Evolutionary conservation across 345 rosid genomes (phyloP).

Genomic region (Dipteronia dyeriana): DNA sequence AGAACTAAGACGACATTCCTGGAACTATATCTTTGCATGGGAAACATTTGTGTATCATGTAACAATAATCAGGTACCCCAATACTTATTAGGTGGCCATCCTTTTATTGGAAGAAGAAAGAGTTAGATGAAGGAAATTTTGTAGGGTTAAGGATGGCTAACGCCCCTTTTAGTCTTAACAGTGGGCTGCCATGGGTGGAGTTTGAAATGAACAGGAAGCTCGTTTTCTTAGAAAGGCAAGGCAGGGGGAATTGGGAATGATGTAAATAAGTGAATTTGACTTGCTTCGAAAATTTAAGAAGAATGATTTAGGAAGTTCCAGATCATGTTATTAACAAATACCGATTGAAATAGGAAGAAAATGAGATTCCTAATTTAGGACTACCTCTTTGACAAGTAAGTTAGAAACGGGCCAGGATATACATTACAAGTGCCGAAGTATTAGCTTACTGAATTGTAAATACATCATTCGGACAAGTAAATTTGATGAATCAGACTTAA

Average conservation of each 20-base stretch:
- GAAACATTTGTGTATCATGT: no score
- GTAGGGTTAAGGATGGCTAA: no score
- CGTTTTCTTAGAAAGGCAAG: background rate
- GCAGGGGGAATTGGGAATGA: background rate
- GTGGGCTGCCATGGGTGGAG: background rate
- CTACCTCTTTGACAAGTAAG: background rate
- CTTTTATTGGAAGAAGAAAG: no score
- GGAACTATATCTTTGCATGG: no score
- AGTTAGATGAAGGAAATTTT: no score
- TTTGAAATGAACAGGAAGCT: background rate
- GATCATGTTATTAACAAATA: background rate
- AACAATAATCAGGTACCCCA: no score
- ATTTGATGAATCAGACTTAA: background rate
- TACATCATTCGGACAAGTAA: background rate
- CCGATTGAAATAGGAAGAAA: background rate
- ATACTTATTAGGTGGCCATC: no score
- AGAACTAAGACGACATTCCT: no score
- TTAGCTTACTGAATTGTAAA: background rate
- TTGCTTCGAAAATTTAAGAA: background rate
- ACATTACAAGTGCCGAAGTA: background rate
- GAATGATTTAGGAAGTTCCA: background rate
- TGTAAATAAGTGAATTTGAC: background rate
- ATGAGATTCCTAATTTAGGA: background rate
- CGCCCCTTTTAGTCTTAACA: no score
- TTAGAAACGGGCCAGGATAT: background rate